Evolutionary conservation across 768 basidiomycete genomes (phyloP).

Genomic region (Cyathus striatus): DNA sequence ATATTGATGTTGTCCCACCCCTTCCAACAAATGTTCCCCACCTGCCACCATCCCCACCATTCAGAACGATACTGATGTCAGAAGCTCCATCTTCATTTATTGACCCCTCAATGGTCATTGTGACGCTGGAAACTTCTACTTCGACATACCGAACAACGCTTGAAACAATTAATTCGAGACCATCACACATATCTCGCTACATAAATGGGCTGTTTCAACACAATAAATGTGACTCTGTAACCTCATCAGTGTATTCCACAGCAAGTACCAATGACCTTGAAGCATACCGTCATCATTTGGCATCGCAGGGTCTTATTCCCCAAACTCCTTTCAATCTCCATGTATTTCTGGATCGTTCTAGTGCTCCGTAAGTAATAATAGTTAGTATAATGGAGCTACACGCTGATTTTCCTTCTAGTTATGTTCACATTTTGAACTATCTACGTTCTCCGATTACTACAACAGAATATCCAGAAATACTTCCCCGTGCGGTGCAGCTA

Average conservation of each 20-base stretch:
- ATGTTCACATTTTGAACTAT: conserved; percentile 65
- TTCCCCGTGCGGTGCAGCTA: conserved; percentile 59
- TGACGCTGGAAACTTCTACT: conserved; percentile 74
- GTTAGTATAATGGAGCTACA: neutral
- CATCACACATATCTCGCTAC: conserved; percentile 62
- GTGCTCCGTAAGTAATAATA: conserved; percentile 60
- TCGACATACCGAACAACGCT: conserved; percentile 61
- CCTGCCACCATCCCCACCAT: conserved; percentile 47
- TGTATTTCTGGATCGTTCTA: conserved; percentile 76
- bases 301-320: conserved; percentile 50
- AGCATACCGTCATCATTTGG: conserved; percentile 58
- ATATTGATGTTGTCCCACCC: conserved; percentile 42
- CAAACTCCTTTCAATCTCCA: conserved; percentile 48
- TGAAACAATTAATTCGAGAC: conserved; percentile 60
- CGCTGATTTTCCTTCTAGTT: conserved; percentile 35
- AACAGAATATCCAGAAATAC: conserved; percentile 39
- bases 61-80: conserved; percentile 64
- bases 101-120: conserved; percentile 58
- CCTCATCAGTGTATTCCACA: conserved; percentile 52
- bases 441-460: conserved; percentile 53
- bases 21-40: conserved; percentile 39
- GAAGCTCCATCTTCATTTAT: conserved; percentile 39
- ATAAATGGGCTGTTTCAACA: conserved; percentile 38
- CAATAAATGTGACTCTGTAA: conserved; percentile 32
- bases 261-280: conserved; percentile 48